Evolutionary conservation across 1,139 yeast genomes (phyloP).

Genomic region (Magnusiomyces tetraspermus): DNA sequence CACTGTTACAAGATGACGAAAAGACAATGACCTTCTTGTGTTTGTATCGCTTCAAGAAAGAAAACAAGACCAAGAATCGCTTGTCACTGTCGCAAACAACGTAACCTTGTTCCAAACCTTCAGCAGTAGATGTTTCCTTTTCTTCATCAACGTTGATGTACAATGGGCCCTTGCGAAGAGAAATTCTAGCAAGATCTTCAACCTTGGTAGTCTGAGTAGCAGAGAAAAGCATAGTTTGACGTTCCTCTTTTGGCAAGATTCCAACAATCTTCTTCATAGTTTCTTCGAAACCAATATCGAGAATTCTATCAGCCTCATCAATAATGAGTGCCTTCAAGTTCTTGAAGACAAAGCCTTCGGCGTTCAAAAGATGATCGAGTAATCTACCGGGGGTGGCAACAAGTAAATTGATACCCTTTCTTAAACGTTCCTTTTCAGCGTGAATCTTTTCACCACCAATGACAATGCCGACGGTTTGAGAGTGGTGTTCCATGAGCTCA

Average conservation of each 20-base stretch:
- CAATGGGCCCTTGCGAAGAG: conserved; percentile 88
- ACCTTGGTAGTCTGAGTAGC: conserved; percentile 99
- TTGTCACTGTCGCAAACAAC: conserved; percentile 96
- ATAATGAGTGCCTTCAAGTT: conserved; percentile 87
- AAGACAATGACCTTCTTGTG: conserved; percentile 88
- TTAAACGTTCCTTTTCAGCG: conserved; percentile 89
- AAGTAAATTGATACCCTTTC: conserved; percentile 84
- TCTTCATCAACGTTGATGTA: conserved; percentile 90
- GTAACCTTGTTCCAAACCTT: conserved; percentile 95
- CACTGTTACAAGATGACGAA: conserved; percentile 92
- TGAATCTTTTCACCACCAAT: conserved; percentile 98
- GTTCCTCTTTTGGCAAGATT: conserved; percentile 83
- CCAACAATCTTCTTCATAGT: conserved; percentile 96
- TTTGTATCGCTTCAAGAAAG: conserved; percentile 82
- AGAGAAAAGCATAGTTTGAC: conserved; percentile 95
- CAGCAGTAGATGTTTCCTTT: conserved; percentile 76
- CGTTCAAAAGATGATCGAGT: conserved; percentile 91
- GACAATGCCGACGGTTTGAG: conserved; percentile 91
- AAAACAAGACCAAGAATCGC: conserved; percentile 77
- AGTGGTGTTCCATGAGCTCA: conserved; percentile 81
- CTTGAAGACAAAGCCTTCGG: conserved; percentile 87
- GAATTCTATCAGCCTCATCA: conserved; percentile 95
- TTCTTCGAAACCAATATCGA: conserved; percentile 96
- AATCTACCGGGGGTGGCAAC: conserved; percentile 98
- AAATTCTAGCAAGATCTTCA: conserved; percentile 94